These are phyloP conservation scores for Arthrobotrys sphaeroides DNA, from an alignment of 2,329 filamentous ascomycete species.

Conservation along the genomic window DNA sequence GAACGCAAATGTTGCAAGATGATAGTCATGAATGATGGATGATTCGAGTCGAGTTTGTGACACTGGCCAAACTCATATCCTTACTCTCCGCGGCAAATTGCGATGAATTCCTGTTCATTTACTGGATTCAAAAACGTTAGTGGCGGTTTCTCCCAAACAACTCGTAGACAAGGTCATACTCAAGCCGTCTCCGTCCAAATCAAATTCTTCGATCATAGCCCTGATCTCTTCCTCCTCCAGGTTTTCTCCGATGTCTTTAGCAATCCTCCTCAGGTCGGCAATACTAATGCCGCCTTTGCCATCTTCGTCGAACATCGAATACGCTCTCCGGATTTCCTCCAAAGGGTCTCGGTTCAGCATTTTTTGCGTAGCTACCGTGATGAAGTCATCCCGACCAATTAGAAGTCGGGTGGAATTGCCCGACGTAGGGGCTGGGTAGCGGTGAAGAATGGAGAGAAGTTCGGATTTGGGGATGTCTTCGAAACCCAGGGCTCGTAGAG, in stretches of 20 bases:
- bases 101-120: constrained; percentile 74
- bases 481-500: constrained; percentile 39
- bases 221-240: constrained; percentile 90
- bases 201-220: constrained; percentile 98
- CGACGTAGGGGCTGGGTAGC: constrained; percentile 26
- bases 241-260: constrained; percentile 89
- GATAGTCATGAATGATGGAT: background rate
- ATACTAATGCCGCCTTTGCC: constrained; percentile 86
- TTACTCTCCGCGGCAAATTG: constrained; percentile 63
- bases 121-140: constrained; percentile 62
- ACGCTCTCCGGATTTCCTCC: constrained; percentile 90
- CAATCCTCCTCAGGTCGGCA: constrained; percentile 85
- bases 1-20: background rate
- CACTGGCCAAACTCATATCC: no score
- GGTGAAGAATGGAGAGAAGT: constrained; percentile 34
- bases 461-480: constrained; percentile 50
- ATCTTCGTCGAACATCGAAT: constrained; percentile 90
- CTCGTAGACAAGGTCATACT: constrained; percentile 52
- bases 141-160: background rate
- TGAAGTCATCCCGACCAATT: constrained; percentile 76
- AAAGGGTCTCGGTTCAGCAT: constrained; percentile 84
- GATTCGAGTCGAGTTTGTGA: no score
- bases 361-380: constrained; percentile 78
- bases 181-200: constrained; percentile 87
- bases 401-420: constrained; percentile 72